These are phyloP conservation scores for Triglochin maritima DNA, from an alignment of 106 monocot species.

Conservation along the genomic window DNA sequence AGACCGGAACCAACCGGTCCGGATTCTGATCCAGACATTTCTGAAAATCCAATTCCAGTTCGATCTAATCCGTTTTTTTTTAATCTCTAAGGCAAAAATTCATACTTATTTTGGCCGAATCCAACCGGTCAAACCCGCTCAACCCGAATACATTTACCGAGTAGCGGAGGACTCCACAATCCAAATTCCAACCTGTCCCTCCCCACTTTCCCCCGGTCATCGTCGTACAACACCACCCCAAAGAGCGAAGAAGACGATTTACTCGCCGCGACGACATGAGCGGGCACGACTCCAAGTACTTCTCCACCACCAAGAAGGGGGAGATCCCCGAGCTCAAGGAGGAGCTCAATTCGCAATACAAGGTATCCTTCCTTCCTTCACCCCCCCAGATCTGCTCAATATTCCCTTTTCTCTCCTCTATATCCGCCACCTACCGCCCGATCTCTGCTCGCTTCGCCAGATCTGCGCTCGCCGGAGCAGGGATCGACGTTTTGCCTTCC, in stretches of 20 bases:
- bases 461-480: neutral
- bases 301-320: slow-evolving; percentile 99
- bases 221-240: neutral
- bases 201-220: no score
- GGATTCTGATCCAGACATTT: no score
- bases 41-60: no score
- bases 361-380: slow-evolving; percentile 29
- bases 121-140: no score
- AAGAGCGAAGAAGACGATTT: neutral
- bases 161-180: no score
- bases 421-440: neutral
- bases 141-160: no score
- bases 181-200: no score
- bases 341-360: slow-evolving; percentile 99
- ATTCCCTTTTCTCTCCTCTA: neutral
- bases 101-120: no score
- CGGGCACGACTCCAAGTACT: slow-evolving; percentile 99
- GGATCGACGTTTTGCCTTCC: neutral
- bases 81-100: no score
- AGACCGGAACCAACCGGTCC: no score
- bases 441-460: neutral
- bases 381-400: neutral
- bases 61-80: no score
- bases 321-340: slow-evolving; percentile 99
- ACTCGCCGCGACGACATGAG: slow-evolving; percentile 35